Evolutionary conservation across 2,329 filamentous ascomycete species (phyloP), one percentile per base, ranked within the genome.

Genomic region (Purpureocillium takamizusanense): DNA sequence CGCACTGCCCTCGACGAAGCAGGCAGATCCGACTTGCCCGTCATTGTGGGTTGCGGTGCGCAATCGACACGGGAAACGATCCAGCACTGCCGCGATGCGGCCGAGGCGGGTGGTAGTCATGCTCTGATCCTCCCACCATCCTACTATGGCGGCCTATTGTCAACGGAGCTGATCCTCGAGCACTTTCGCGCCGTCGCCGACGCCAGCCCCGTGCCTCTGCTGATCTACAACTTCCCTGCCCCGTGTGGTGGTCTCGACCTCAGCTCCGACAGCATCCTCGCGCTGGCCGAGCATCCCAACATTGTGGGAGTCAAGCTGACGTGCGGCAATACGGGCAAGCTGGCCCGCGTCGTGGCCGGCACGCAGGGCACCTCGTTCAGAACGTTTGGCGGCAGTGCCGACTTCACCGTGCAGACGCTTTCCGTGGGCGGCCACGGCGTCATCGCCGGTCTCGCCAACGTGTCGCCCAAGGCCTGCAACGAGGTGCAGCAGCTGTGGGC

Each of bases 331-430:
- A 79, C 75, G 31, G 76, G 76, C 29, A 80, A 81, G 53, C 63
- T 80, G 32, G 62, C 61, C 3, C 55, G 57, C 55, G 66, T 66
- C 51, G 72, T 56, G 41, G 55, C 73, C 33, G 69, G 67, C 4
- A 67, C 69, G 5, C 41, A 41, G 27, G 47, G 40, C 34, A 49
- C 42, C 1, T 16, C 33, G 13, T 87, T 87, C 65, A 69, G 83
- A 54, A 81, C 81, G 42, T 75, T 83, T 50, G 83, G 81, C 31
- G 83, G 84, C 39, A 82, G 77, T 35, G 81, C 81, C 37, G 83
- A 88, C 61, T 86, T 86, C 58, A 81, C 78, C 11, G 60, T 87
- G 11, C 83, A 86, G 56, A 79, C 78, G 1, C 59, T 86, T 30
- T 69, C 83, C 32, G 81, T 77, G 4, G 83, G 83, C 17, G 83